These are phyloP conservation scores for Tricholoma terreum DNA, from an alignment of 768 basidiomycete species.

Conservation along the genomic window DNA sequence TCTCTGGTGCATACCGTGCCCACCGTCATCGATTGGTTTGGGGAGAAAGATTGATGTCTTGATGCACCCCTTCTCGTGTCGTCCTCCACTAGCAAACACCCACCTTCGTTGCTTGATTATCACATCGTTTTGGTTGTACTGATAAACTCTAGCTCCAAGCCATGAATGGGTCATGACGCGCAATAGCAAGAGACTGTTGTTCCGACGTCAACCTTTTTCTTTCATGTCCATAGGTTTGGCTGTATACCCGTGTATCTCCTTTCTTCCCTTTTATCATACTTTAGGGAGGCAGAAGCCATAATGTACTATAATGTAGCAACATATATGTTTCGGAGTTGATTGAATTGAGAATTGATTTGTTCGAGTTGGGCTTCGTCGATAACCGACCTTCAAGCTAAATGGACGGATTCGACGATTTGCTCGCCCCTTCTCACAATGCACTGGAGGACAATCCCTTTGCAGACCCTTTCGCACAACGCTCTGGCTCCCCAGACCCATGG, in stretches of 20 bases:
- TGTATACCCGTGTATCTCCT: background rate
- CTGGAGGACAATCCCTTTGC: conserved; percentile 78
- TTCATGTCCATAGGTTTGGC: too few relatives aligned
- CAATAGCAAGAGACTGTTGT: too few relatives aligned
- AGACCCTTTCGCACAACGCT: conserved; percentile 66
- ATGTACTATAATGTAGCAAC: background rate
- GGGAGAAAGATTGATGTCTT: conserved; percentile 78
- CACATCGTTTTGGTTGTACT: background rate
- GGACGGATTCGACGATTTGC: conserved; percentile 79
- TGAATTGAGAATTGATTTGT: too few relatives aligned
- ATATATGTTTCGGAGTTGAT: too few relatives aligned
- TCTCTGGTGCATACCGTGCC: conserved; percentile 68
- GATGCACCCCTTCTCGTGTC: conserved; percentile 8
- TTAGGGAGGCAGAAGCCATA: background rate
- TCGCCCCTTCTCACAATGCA: conserved; percentile 54
- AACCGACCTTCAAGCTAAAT: conserved; percentile 30
- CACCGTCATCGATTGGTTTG: conserved; percentile 74
- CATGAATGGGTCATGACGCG: too few relatives aligned
- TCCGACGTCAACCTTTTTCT: too few relatives aligned
- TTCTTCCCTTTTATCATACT: background rate
- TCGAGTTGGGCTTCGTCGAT: background rate
- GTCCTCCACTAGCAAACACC: background rate
- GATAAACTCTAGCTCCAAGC: background rate
- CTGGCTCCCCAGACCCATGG: conserved; percentile 77
- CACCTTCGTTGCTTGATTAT: background rate